Percentiles rank a stretch among this genome's conserved stretches.
Evolutionary conservation across 495 filamentous ascomycete genomes (phyloP).

Genomic region (Neurospora sp.): DNA sequence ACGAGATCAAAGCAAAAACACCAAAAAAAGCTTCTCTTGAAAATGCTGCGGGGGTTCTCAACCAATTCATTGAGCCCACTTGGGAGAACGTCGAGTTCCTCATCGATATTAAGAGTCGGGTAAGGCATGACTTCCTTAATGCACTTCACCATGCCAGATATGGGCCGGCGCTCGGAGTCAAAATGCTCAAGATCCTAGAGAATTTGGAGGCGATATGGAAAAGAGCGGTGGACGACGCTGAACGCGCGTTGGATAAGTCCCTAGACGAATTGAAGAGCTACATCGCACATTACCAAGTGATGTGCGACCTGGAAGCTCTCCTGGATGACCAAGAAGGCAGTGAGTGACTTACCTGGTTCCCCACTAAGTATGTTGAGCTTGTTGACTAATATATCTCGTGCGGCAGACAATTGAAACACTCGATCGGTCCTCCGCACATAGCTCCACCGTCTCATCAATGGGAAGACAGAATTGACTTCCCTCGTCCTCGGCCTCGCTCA

Average conservation of each 20-base stretch:
- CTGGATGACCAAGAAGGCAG: not conserved
- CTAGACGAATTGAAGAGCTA: not conserved
- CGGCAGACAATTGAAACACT: not conserved
- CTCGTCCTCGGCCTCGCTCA: not conserved
- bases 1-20: not conserved
- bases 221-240: not conserved
- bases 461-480: not conserved
- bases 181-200: not conserved
- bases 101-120: not conserved
- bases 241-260: not conserved
- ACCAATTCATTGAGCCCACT: not conserved
- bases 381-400: not conserved
- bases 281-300: not conserved
- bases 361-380: not conserved
- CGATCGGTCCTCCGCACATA: not conserved
- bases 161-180: not conserved
- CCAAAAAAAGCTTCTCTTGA: accelerated
- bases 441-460: not conserved
- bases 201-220: not conserved
- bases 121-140: not conserved
- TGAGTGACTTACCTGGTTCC: not conserved
- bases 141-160: not conserved
- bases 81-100: not conserved
- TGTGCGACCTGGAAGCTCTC: not conserved
- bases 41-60: not conserved